A percentile compares a stretch with the other conserved stretches of the same genome.
Conservation (phyloP, 352 stramenopile species). For the Phytophthora brassicae region DNA sequence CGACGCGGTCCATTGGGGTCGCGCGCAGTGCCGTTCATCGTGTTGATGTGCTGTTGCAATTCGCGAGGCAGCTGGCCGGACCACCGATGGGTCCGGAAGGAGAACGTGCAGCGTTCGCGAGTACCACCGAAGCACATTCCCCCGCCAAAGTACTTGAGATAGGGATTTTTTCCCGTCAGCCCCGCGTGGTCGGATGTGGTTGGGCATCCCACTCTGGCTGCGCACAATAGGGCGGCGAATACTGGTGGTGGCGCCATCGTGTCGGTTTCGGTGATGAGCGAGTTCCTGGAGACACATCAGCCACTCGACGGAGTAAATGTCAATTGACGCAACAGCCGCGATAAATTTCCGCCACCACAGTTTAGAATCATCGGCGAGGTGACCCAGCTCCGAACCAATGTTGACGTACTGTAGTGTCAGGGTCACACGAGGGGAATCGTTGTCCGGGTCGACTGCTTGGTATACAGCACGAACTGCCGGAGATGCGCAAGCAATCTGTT, state of each 20-base stretch:
- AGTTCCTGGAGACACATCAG: not conserved
- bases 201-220: not conserved
- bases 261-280: not conserved
- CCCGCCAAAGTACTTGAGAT: constrained; percentile 1
- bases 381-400: not conserved
- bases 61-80: not conserved
- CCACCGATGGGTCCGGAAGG: not conserved
- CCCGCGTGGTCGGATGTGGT: not conserved
- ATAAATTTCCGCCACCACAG: not conserved
- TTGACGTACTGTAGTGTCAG: not conserved
- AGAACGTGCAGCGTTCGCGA: not conserved
- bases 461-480: not conserved
- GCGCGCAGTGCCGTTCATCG: not conserved
- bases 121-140: constrained; percentile 2
- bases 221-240: not conserved
- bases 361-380: not conserved
- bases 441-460: not conserved
- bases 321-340: not conserved
- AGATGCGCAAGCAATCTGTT: not conserved
- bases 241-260: not conserved
- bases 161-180: constrained; percentile 1
- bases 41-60: not conserved
- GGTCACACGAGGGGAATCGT: not conserved
- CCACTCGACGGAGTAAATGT: not conserved
- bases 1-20: not conserved